Evolutionary conservation across 345 rosid genomes (phyloP), one percentile per base, ranked within the genome.

Genomic region (Limnanthes douglasii): DNA sequence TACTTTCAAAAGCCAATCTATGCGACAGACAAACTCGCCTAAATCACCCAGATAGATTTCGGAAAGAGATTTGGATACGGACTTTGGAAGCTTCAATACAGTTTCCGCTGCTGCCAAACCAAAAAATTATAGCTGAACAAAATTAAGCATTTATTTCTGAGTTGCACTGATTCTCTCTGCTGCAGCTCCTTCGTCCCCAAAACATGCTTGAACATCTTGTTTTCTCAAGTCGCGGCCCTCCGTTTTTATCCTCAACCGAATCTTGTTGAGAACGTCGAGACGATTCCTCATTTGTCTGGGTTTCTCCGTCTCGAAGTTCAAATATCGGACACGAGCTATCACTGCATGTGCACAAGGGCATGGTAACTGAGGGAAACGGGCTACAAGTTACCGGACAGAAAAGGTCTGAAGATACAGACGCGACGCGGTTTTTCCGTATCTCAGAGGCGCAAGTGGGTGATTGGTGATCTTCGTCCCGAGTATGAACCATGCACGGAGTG

Each of bases 161-260:
- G 37, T 85, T 80, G 75, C 99, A 90, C 38, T 73, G 99, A 21
- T 90, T 72, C 70, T 92, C 99, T 64, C 99, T 67, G 62, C 86
- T 90, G 60, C 96, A 84, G 73, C 96, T 90, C 65, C 99, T 78
- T 60, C 94, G 66, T 44, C 96, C 82, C 99, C 99, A 92, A 24
- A 92, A 84, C 94, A 92, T 78, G 49, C 75, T 82, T 13, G 99
- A 78, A 37, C 99, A 92, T 8, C 66, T 84, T 19, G 93, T 73
- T 52, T 78, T 84, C 55, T 69, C 98, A 49, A 69, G 63, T 44
- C 93, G 61, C 1, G 81, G 57, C 51, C 80, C 93, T 48, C 69
- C 94, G 31, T 61, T 35, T 61, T 80, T 90, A 43, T 75, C 86
- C 49, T 69, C 93, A 6, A 48, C 53, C 15, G 70, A 27, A 15